Evolutionary conservation across 2,329 filamentous ascomycete genomes (phyloP).

Genomic region (Penicillium italicum): DNA sequence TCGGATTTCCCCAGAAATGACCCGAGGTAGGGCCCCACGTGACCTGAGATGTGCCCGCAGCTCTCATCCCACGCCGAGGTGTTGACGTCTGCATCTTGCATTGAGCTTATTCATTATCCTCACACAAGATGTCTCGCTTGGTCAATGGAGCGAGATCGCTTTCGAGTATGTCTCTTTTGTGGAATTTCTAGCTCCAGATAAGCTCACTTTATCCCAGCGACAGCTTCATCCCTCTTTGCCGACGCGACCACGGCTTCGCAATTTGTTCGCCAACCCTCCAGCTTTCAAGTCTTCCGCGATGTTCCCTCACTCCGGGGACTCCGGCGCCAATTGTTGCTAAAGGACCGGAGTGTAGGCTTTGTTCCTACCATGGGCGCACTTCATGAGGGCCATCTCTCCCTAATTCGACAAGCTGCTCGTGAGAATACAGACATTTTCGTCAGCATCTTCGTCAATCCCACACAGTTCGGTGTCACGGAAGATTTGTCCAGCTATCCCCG

Average conservation of each 20-base stretch:
- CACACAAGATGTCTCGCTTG: constrained; percentile 31
- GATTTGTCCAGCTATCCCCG: constrained; percentile 86
- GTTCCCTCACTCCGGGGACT: constrained; percentile 67
- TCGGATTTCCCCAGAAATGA: constrained; percentile 25
- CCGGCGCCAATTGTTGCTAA: constrained; percentile 62
- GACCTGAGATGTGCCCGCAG: not conserved
- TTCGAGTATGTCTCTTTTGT: constrained; percentile 24
- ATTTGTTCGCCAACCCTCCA: constrained; percentile 23
- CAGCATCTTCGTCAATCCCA: constrained; percentile 92
- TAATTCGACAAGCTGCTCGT: constrained; percentile 76
- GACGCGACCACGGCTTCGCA: constrained; percentile 20
- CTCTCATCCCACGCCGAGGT: constrained; percentile 5
- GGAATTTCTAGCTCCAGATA: constrained; percentile 2
- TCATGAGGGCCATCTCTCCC: constrained; percentile 83
- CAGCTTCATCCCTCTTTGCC: constrained; percentile 25
- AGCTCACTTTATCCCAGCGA: constrained; percentile 17
- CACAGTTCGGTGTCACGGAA: constrained; percentile 87
- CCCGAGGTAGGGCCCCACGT: constrained; percentile 29
- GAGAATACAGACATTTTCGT: constrained; percentile 87
- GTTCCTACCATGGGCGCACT: constrained; percentile 98
- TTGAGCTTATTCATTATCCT: not conserved
- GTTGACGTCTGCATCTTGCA: not conserved
- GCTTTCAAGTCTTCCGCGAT: constrained; percentile 64
- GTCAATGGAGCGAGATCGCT: constrained; percentile 25
- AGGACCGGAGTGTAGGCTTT: constrained; percentile 72